phyloP scores from a whole-genome alignment of 495 filamentous ascomycete species.

The Xylaria nigripes region DNA sequence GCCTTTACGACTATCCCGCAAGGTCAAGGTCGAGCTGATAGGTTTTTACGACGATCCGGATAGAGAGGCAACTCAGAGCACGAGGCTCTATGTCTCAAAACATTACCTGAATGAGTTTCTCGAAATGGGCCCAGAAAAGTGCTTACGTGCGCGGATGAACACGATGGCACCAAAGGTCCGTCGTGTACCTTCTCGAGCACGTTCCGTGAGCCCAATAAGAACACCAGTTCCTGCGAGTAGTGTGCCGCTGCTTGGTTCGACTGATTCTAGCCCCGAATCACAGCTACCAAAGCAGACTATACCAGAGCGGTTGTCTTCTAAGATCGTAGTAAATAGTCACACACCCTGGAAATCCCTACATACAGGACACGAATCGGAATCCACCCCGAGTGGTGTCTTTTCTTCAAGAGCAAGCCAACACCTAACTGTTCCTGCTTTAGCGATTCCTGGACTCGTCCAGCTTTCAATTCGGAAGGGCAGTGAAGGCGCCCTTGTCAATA shows the following conservation, averaged over 20 bases:
- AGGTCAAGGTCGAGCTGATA: conserved; percentile 51
- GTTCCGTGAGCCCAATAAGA: conserved; percentile 10
- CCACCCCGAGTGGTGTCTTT: conserved; percentile 2
- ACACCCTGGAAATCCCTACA: conserved; percentile 18
- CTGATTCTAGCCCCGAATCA: conserved; percentile 8
- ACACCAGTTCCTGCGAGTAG: conserved; percentile 13
- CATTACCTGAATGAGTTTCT: conserved; percentile 44
- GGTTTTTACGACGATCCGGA: conserved; percentile 54
- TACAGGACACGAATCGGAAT: conserved; percentile 17
- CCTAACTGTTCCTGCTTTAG: conserved; percentile 22
- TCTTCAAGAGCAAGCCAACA: conserved; percentile 15
- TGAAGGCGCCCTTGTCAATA: background rate
- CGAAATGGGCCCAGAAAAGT: conserved; percentile 35
- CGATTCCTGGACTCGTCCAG: conserved; percentile 17
- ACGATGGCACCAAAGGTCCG: conserved; percentile 19
- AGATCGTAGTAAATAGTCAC: conserved; percentile 31
- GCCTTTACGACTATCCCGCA: conserved; percentile 38
- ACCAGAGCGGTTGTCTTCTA: conserved; percentile 19
- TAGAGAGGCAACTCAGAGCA: conserved; percentile 33
- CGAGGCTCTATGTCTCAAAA: conserved; percentile 48
- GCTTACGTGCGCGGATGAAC: conserved; percentile 34
- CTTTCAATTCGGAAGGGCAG: conserved; percentile 26
- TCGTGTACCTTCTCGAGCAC: conserved; percentile 5
- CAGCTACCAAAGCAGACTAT: conserved; percentile 1
- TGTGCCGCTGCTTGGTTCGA: conserved; percentile 15